A percentile compares a stretch with the other conserved stretches of the same genome.
phyloP scores from a whole-genome alignment of 2,329 filamentous ascomycete species.

The Pseudocercospora macadamiae region DNA sequence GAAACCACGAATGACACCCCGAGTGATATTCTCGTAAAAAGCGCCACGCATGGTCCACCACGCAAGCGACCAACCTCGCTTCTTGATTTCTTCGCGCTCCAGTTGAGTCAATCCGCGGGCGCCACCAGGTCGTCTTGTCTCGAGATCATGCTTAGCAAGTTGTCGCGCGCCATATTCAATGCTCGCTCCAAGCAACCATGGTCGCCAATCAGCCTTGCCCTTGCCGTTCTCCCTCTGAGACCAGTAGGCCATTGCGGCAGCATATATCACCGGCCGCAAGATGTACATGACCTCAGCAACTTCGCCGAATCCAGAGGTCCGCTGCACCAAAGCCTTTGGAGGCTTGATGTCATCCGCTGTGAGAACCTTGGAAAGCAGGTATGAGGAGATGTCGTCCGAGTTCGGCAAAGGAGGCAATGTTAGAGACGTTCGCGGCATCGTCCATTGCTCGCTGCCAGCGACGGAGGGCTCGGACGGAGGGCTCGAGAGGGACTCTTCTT shows the following conservation, averaged over 20 bases:
- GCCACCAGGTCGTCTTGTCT: slow-evolving; percentile 66
- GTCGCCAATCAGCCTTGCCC: slow-evolving; percentile 81
- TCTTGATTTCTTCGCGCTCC: slow-evolving; percentile 86
- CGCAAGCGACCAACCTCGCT: slow-evolving; percentile 83
- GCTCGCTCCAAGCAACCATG: slow-evolving; percentile 83
- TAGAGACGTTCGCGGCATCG: slow-evolving; percentile 91
- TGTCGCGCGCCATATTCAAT: slow-evolving; percentile 90
- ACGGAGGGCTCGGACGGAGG: slow-evolving; percentile 47
- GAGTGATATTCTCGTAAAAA: slow-evolving; percentile 90
- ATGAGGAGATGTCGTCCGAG: slow-evolving; percentile 79
- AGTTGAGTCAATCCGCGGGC: slow-evolving; percentile 78
- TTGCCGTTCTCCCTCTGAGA: slow-evolving; percentile 60
- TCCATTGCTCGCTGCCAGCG: slow-evolving; percentile 62
- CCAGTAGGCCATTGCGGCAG: slow-evolving; percentile 75
- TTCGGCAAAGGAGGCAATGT: slow-evolving; percentile 82
- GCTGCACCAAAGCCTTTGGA: slow-evolving; percentile 81
- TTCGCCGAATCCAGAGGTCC: slow-evolving; percentile 72
- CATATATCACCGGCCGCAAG: slow-evolving; percentile 83
- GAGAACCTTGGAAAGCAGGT: slow-evolving; percentile 85
- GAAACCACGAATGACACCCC: slow-evolving; percentile 67
- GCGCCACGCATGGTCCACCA: slow-evolving; percentile 99
- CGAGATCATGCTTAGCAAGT: slow-evolving; percentile 69
- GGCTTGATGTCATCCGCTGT: slow-evolving; percentile 97
- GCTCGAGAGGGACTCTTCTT: slow-evolving; percentile 47
- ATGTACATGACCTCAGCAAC: slow-evolving; percentile 91